phyloP scores from a whole-genome alignment of 768 basidiomycete genomes.

The Coprinopsis sp. region DNA sequence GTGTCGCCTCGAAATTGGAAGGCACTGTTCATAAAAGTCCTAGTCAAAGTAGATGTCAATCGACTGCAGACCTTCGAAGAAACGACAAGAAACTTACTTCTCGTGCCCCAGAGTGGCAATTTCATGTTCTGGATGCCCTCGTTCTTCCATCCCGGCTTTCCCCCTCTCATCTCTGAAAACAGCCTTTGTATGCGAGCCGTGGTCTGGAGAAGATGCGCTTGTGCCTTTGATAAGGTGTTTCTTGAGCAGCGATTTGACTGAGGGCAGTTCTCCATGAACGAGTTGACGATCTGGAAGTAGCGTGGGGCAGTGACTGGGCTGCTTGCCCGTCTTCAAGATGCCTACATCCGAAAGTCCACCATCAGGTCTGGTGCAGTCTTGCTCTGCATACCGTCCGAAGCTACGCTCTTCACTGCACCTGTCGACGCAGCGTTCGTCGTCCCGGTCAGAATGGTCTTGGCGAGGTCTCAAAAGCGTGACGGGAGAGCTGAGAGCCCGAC shows the following conservation, averaged over 20 bases:
- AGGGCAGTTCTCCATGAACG: constrained; percentile 79
- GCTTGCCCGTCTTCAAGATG: constrained; percentile 43
- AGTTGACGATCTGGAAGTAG: constrained; percentile 79
- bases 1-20: constrained; percentile 91
- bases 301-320: constrained; percentile 85
- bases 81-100: constrained; percentile 64
- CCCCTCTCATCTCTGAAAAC: constrained; percentile 63
- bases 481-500: no score
- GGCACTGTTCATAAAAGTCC: constrained; percentile 88
- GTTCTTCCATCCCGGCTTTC: constrained; percentile 59
- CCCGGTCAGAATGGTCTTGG: constrained; percentile 25
- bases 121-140: constrained; percentile 75
- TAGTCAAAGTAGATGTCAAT: constrained; percentile 37
- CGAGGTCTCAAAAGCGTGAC: no score
- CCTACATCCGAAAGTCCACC: constrained; percentile 50
- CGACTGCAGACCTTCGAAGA: not conserved
- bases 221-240: constrained; percentile 26
- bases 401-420: no score
- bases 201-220: no score
- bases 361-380: constrained; percentile 7
- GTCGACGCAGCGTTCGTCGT: constrained; percentile 17
- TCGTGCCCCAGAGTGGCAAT: constrained; percentile 78
- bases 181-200: constrained; percentile 46
- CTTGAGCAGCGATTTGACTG: constrained; percentile 45
- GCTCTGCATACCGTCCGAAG: no score